A percentile compares a stretch with the other conserved stretches of the same genome.
Evolutionary conservation across 345 rosid species (phyloP).

Genomic region (Geranium brycei): DNA sequence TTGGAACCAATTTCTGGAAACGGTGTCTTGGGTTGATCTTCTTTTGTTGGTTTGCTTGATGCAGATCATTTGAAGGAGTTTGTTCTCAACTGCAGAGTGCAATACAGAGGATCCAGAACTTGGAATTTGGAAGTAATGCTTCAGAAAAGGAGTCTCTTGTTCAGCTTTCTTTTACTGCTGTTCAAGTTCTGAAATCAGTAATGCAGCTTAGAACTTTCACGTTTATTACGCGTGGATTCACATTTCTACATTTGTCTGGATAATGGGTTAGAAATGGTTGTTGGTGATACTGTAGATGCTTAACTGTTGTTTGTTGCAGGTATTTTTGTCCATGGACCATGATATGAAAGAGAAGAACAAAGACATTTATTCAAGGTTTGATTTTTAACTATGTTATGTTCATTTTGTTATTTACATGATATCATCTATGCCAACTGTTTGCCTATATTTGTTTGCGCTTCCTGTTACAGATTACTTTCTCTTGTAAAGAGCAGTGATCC

Average conservation of each 20-base stretch:
- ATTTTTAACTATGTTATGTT: not conserved
- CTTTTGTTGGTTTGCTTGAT: slow-evolving; percentile 14
- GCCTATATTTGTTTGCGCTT: slow-evolving; percentile 5
- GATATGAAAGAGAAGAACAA: slow-evolving; percentile 40
- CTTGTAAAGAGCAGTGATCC: slow-evolving; percentile 34
- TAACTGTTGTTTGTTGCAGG: slow-evolving; percentile 35
- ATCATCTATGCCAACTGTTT: slow-evolving; percentile 3
- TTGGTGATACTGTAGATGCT: not conserved
- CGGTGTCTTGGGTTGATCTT: slow-evolving; percentile 6
- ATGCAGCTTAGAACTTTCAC: slow-evolving; percentile 8
- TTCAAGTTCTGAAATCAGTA: slow-evolving; percentile 52
- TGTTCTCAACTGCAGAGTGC: slow-evolving; percentile 44
- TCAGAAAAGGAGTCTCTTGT: slow-evolving; percentile 36
- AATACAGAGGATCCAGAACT: slow-evolving; percentile 50
- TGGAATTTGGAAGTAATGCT: slow-evolving; percentile 22
- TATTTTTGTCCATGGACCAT: slow-evolving; percentile 38
- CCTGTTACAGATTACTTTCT: slow-evolving; percentile 50
- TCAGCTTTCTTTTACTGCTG: slow-evolving; percentile 36
- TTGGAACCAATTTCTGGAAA: not conserved
- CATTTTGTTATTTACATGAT: slow-evolving; percentile 1
- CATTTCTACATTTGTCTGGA: not conserved
- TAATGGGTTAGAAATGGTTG: not conserved
- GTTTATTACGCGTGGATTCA: not conserved
- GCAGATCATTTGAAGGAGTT: slow-evolving; percentile 61
- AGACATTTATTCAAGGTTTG: slow-evolving; percentile 49